Evolutionary conservation across 2,329 filamentous ascomycete genomes (phyloP), one percentile per base, ranked within the genome.

Genomic region (Ceratocystis alfenasii): DNA sequence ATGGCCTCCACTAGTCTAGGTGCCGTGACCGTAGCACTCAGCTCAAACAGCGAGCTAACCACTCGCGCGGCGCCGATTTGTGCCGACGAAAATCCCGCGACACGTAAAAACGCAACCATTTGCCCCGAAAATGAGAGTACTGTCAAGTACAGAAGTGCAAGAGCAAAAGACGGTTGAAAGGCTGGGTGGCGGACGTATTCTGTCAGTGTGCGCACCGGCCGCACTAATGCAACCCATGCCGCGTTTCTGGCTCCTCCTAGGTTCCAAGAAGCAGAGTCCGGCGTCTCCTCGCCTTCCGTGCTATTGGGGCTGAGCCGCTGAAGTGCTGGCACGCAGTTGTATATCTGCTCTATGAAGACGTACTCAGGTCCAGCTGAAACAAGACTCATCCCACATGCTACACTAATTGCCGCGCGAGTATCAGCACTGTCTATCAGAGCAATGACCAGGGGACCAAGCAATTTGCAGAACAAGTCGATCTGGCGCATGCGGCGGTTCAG

Each of bases 21-120:
- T 0, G 80, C 83, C 0, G 80, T 71, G 78, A 82, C 86, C 0
- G 86, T 88, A 0, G 85, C 84, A 6, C 76, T 75, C 2, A 88
- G 74, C 71, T 88, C 86, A 62, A 84, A 78, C 2, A 78, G 66
- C 0, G 81, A 80, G 36, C 81, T 80, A 3, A 78, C 68, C 0
- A 80, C 80, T 3, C 85, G 78, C 59, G 81, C 77, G 12, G 81
- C 65, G 48, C 81, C 82, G 25, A 87, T 78, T 45, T 80, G 74
- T n/a, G 75, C 71, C 0, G 82, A 76, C 1, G 74, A 80, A 70
- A 81, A 81, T 25, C 81, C 81, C 2, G 77, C 72, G 0, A 81
- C 78, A 4, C 86, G 74, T 1, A 88, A 78, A 69, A 83, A 87
- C 0, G 85, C 86, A 64, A 85, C 77, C 83, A 87, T 86, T 70